Evolutionary conservation across 768 basidiomycete genomes (phyloP), one percentile per base, ranked within the genome.

Genomic region (Podaxis rugospora): DNA sequence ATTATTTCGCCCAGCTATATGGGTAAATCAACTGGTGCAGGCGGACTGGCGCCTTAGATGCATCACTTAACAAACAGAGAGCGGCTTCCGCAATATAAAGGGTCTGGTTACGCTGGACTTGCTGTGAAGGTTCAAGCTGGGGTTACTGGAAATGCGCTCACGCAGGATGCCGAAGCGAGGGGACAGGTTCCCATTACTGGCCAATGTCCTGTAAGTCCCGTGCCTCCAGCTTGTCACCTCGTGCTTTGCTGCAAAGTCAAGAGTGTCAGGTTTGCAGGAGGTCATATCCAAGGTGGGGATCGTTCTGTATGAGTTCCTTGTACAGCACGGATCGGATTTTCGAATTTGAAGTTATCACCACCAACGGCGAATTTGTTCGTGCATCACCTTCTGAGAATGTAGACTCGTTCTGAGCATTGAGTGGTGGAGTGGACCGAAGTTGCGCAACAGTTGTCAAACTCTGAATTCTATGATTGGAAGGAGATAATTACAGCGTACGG

Each of bases 361-460:
- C 79, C 0, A 71, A 75, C 57, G 80, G 80, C 1, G 49, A 27
- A 32, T 63, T 70, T 54, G 69, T 72, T 18, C 71, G 69, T 3
- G 78, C 74, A 10, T 78, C 78, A 62, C 67, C 67, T 0, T 67
- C 64, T 21, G 69, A 77, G 55, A 74, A 81, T 57, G 23, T 65
- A 9, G 80, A 82, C 54, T 73, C 80, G 0, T 80, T 78, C 66
- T 80, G 74, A 69, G 79, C 76, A 0, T 62, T 81, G 11, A 68
- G 77, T 6, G 80, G 80, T 11, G 78, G 79, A 0, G 79, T 76
- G 25, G 27, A 21, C 21, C 21, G 21, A 21, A 21, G 21, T 21
- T 21, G 21, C 21, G 1, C 1, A 21, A 21, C 21, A 21, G n/a
- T n/a, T 21, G 21, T 21, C 21, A 21, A 21, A 21, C 21, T 21